These are phyloP conservation scores for Schwanniomyces yamadae DNA, from an alignment of 805 yeast genomes.

Conservation along the genomic window DNA sequence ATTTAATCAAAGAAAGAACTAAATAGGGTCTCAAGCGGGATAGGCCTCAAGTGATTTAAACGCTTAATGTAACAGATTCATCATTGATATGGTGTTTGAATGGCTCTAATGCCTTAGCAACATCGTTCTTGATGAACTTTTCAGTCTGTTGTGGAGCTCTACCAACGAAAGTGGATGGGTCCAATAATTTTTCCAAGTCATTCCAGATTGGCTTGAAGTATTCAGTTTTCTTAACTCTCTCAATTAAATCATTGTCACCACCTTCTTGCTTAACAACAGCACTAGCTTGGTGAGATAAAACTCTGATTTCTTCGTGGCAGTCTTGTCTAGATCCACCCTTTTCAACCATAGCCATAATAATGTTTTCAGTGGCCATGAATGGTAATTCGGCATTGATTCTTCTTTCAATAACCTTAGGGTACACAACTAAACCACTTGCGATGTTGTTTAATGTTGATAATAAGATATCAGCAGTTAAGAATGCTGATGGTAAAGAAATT, in stretches of 20 bases:
- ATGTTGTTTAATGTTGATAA: constrained; percentile 87
- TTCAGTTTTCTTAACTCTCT: constrained; percentile 71
- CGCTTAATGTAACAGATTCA: constrained; percentile 76
- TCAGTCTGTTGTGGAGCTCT: constrained; percentile 98
- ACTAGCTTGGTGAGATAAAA: constrained; percentile 94
- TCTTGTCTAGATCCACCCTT: constrained; percentile 98
- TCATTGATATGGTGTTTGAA: constrained; percentile 57
- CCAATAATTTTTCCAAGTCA: constrained; percentile 76
- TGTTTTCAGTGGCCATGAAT: constrained; percentile 98
- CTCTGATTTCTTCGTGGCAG: constrained; percentile 96
- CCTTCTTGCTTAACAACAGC: constrained; percentile 97
- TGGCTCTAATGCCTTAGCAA: constrained; percentile 75
- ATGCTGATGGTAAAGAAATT: constrained; percentile 94
- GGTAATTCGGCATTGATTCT: constrained; percentile 93
- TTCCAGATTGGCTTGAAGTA: constrained; percentile 89
- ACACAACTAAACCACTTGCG: constrained; percentile 92
- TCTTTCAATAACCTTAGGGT: constrained; percentile 97
- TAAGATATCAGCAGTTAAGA: constrained; percentile 91
- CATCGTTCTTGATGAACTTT: constrained; percentile 84
- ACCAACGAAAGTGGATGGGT: constrained; percentile 94
- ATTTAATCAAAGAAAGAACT: no score
- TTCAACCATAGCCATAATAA: constrained; percentile 99
- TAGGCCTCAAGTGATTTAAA: constrained; percentile 46
- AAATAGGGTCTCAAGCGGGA: no score
- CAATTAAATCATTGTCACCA: constrained; percentile 96